A percentile compares a stretch with the other conserved stretches of the same genome.
Evolutionary conservation across 2,329 filamentous ascomycete species (phyloP).

Genomic region (Nemania sp.): DNA sequence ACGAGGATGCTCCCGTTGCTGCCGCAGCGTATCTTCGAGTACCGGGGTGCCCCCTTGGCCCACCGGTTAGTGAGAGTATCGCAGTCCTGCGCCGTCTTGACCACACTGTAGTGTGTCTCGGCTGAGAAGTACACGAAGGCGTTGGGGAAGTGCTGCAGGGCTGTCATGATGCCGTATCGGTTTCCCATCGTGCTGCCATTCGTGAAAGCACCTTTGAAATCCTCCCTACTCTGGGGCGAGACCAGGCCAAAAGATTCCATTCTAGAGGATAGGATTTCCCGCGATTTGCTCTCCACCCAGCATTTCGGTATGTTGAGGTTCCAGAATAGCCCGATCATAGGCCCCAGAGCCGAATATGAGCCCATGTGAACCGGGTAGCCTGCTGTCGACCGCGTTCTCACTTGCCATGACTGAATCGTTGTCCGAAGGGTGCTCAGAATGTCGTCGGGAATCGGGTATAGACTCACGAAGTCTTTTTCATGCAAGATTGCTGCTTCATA

Average conservation of each 20-base stretch:
- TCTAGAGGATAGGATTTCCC: constrained; percentile 5
- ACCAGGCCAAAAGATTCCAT: constrained; percentile 13
- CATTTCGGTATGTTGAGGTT: constrained; percentile 7
- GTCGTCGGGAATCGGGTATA: constrained; percentile 4
- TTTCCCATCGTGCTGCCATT: constrained; percentile 27
- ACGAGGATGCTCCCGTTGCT: constrained; percentile 9
- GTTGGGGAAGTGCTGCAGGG: constrained; percentile 15
- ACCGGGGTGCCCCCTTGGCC: not conserved
- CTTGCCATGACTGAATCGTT: constrained; percentile 19
- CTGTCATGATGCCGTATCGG: constrained; percentile 17
- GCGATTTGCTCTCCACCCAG: constrained; percentile 7
- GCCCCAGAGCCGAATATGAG: constrained; percentile 21
- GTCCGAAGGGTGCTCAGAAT: not conserved
- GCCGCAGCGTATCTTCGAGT: constrained; percentile 4
- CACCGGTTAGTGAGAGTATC: constrained; percentile 19
- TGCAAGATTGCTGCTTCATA: not conserved
- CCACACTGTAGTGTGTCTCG: constrained; percentile 24
- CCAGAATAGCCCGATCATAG: constrained; percentile 17
- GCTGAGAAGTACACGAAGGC: constrained; percentile 21
- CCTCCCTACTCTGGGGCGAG: not conserved
- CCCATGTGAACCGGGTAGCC: constrained; percentile 19
- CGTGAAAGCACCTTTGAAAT: constrained; percentile 21
- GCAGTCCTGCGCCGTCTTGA: constrained; percentile 21
- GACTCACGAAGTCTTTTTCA: constrained; percentile 1
- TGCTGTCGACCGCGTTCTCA: constrained; percentile 12